Conservation (phyloP, 345 rosid species). For the Melaleuca quinquenervia region DNA sequence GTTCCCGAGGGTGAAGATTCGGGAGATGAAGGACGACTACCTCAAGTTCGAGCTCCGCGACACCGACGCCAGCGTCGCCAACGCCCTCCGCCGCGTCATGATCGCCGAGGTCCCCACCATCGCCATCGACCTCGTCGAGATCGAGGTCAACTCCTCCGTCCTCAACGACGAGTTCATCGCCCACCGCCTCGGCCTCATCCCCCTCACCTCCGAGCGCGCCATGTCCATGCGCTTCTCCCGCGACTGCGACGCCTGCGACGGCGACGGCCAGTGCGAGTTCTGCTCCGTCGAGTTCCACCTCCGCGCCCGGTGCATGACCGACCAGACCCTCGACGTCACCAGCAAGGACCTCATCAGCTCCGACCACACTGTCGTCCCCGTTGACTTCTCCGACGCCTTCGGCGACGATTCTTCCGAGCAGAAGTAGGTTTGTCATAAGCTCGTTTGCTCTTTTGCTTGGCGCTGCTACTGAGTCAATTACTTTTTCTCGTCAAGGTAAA, state of each 20-base stretch:
- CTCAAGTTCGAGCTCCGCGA: slow-evolving; percentile 89
- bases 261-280: slow-evolving; percentile 94
- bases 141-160: too few species aligned
- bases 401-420: slow-evolving; percentile 51
- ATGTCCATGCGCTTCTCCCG: slow-evolving; percentile 96
- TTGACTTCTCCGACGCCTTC: slow-evolving; percentile 53
- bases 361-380: slow-evolving; percentile 78
- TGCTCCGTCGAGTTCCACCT: slow-evolving; percentile 93
- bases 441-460: not conserved
- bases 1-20: slow-evolving; percentile 69
- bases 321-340: slow-evolving; percentile 85
- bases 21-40: slow-evolving; percentile 74
- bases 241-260: slow-evolving; percentile 93
- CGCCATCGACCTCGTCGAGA: slow-evolving; percentile 94
- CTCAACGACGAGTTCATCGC: too few species aligned
- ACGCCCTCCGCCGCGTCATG: slow-evolving; percentile 97
- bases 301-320: slow-evolving; percentile 61
- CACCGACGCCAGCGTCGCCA: slow-evolving; percentile 82
- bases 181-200: slow-evolving; percentile 88
- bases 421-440: slow-evolving; percentile 16
- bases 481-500: not conserved
- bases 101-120: slow-evolving; percentile 93
- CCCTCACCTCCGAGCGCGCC: slow-evolving; percentile 80
- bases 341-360: slow-evolving; percentile 80
- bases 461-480: not conserved